phyloP scores from a whole-genome alignment of 257 asterid species.

The Scutellaria galericulata region DNA sequence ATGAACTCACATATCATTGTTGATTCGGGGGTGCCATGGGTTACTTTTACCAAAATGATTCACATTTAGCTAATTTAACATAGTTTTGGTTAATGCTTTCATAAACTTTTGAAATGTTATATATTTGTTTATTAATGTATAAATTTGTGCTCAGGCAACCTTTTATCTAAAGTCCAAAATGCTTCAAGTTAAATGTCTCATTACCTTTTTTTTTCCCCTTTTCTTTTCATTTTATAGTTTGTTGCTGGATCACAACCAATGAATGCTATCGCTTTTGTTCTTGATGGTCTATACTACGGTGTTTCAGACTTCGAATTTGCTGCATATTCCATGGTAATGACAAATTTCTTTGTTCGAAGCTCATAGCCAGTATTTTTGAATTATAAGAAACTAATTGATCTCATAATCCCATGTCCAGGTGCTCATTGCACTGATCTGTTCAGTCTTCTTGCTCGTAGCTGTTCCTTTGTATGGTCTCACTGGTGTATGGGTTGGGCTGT shows the following conservation, averaged over 20 bases:
- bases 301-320: conserved; percentile 95
- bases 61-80: not conserved
- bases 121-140: conserved; percentile 19
- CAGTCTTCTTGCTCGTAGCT: conserved; percentile 63
- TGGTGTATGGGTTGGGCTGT: conserved; percentile 91
- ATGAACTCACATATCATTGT: not conserved
- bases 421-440: conserved; percentile 67
- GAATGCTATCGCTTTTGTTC: conserved; percentile 94
- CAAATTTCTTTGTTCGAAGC: conserved; percentile 28
- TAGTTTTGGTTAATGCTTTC: conserved; percentile 17
- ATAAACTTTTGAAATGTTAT: not conserved
- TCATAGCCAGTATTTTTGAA: conserved; percentile 7
- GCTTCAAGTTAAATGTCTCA: conserved; percentile 13
- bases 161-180: not conserved
- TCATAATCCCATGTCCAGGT: conserved; percentile 49
- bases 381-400: not conserved
- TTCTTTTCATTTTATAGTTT: conserved; percentile 49
- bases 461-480: conserved; percentile 74
- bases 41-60: not conserved
- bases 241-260: conserved; percentile 93
- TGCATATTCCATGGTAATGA: conserved; percentile 87
- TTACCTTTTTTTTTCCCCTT: not conserved
- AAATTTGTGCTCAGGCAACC: not conserved
- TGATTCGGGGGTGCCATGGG: conserved; percentile 1
- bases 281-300: conserved; percentile 96